Evolutionary conservation across 75 land plant genomes (phyloP), one percentile per base, ranked within the genome.

Genomic region (Pinus tabuliformis): DNA sequence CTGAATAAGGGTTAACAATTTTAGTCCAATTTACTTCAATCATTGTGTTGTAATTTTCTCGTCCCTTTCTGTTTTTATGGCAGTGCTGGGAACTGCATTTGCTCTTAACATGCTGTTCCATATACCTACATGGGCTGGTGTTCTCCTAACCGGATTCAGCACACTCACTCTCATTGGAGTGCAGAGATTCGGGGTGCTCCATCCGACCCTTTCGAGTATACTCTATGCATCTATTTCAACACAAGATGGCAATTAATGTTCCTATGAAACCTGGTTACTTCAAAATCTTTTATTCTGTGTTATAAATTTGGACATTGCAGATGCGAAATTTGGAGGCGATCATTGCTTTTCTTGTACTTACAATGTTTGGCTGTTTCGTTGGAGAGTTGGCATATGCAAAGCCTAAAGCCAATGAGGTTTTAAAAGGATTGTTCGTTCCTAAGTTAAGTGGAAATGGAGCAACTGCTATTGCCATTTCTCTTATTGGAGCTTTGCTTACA

Each of bases 401-500:
- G 57, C 99, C 99, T 8, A 63, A 85, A 8, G 22, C 90, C 57
- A 57, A 75, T 37, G 95, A 96, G 83, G 93, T 96, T 56, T 20
- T 92, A 17, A 58, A 83, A 59, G 99, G 99, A 1, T 76, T 96
- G 21, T 89, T 92, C 79, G 82, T 93, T 60, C 96, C 96, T 1
- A 81, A 85, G 72, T 82, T 93, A 7, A 84, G 83, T 75, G 96
- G 94, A 61, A 76, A 75, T 78, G 96, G 96, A 54, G 91, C 96
- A 56, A 93, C 92, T 77, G 92, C 83, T 14, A 83, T 89, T 62
- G 96, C 96, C 2, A 94, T 96, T 78, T 95, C 97, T 58, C 90
- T 95, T 18, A 87, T 95, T 83, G 98, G 98, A 59, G 98, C 98
- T 5, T 91, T 95, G 88, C 89, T 95, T 72, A 84, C 93, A 84